These are phyloP conservation scores for Collybia sordida DNA, from an alignment of 768 basidiomycete genomes.

Conservation along the genomic window DNA sequence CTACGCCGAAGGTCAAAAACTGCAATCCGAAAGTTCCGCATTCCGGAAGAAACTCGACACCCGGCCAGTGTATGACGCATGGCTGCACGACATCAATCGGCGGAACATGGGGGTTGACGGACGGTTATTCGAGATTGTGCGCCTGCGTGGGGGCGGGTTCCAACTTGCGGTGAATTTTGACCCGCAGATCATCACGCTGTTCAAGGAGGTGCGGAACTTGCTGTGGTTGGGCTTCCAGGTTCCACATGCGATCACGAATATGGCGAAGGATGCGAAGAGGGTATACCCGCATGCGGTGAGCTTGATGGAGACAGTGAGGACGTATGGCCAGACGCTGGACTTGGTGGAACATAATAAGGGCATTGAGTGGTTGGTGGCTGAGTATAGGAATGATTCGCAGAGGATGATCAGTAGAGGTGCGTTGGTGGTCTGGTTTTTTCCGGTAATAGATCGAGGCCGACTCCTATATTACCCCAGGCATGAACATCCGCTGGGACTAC, in stretches of 20 bases:
- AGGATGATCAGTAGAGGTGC: conserved; percentile 88
- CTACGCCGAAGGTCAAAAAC: conserved; percentile 98
- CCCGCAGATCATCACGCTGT: conserved; percentile 95
- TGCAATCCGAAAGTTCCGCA: conserved; percentile 86
- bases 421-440: conserved; percentile 17
- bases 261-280: conserved; percentile 98
- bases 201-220: conserved; percentile 96
- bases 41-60: conserved; percentile 98
- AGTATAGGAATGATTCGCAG: conserved; percentile 91
- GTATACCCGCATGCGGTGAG: conserved; percentile 99
- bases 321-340: conserved; percentile 93
- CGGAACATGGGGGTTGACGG: conserved; percentile 92
- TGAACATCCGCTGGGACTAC: conserved; percentile 95
- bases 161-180: conserved; percentile 97
- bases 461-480: conserved; percentile 51
- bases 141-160: conserved; percentile 68
- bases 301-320: conserved; percentile 98
- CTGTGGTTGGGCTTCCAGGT: conserved; percentile 96
- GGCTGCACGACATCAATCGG: conserved; percentile 93
- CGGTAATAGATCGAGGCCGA: not conserved
- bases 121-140: conserved; percentile 88
- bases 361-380: conserved; percentile 92
- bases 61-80: conserved; percentile 90
- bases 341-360: conserved; percentile 88
- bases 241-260: conserved; percentile 90